Evolutionary conservation across 495 filamentous ascomycete species (phyloP).

Genomic region (Rhypophila decipiens): DNA sequence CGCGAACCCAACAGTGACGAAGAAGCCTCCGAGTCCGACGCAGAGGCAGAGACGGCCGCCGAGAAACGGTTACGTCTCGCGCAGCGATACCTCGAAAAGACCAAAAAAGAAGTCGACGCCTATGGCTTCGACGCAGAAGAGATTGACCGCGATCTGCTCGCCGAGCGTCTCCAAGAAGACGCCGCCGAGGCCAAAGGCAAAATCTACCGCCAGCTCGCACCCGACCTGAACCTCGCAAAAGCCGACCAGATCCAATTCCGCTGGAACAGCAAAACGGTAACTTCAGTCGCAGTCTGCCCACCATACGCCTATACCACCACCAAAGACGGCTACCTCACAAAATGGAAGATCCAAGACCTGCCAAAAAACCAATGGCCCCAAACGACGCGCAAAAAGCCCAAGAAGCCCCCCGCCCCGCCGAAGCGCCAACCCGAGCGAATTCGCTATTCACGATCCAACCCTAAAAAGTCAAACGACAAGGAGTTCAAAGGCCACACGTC

Average conservation of each 20-base stretch:
- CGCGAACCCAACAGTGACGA: conserved; percentile 38
- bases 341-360: conserved; percentile 71
- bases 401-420: conserved; percentile 57
- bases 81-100: conserved; percentile 87
- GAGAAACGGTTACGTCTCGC: conserved; percentile 83
- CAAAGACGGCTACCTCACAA: conserved; percentile 77
- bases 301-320: conserved; percentile 80
- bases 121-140: conserved; percentile 87
- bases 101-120: conserved; percentile 64
- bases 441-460: conserved; percentile 56
- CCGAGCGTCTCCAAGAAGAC: conserved; percentile 82
- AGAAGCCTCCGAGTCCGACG: conserved; percentile 48
- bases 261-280: conserved; percentile 68
- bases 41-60: conserved; percentile 71
- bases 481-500: conserved; percentile 68
- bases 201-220: conserved; percentile 71
- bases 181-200: conserved; percentile 90
- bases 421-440: conserved; percentile 67
- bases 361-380: conserved; percentile 50
- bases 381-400: conserved; percentile 49
- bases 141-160: conserved; percentile 86
- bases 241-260: conserved; percentile 66
- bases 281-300: conserved; percentile 67
- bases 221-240: conserved; percentile 55
- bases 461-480: conserved; percentile 53